These are phyloP conservation scores for Rugosomyces carneus DNA, from an alignment of 1,284 basidiomycete genomes.

Conservation along the genomic window DNA sequence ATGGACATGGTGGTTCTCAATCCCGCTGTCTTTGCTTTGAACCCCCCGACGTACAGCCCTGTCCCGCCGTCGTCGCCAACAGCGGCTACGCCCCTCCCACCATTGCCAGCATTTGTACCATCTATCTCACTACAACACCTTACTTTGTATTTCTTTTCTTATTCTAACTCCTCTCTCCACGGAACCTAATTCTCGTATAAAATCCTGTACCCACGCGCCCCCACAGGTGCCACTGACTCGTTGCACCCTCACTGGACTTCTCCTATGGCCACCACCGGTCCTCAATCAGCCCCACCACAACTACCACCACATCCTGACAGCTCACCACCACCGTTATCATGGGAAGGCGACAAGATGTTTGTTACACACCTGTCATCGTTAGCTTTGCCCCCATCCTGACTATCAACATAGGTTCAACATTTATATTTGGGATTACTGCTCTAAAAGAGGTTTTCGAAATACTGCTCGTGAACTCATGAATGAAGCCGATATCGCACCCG, in stretches of 20 bases:
- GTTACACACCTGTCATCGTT: conserved; percentile 15
- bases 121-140: conserved; percentile 11
- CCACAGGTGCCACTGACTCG: conserved; percentile 11
- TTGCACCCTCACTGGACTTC: conserved; percentile 5
- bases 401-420: conserved; percentile 65
- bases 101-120: conserved; percentile 9
- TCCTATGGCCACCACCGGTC: conserved; percentile 22
- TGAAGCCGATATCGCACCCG: conserved; percentile 58
- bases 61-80: conserved; percentile 14
- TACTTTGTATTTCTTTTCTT: conserved; percentile 11
- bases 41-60: conserved; percentile 16
- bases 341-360: conserved; percentile 46
- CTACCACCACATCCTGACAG: conserved; percentile 19
- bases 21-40: conserved; percentile 18
- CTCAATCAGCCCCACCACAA: conserved; percentile 18
- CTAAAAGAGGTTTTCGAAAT: conserved; percentile 66
- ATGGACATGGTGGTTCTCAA: conserved; percentile 11
- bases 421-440: conserved; percentile 79
- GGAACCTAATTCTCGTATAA: conserved; percentile 16
- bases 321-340: conserved; percentile 28
- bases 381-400: conserved; percentile 17
- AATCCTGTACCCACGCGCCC: conserved; percentile 14
- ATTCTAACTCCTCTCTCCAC: conserved; percentile 11
- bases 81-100: neutral
- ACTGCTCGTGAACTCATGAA: conserved; percentile 57